Conservation (phyloP, 345 rosid genomes). For the Eucalyptus melliodora region DNA sequence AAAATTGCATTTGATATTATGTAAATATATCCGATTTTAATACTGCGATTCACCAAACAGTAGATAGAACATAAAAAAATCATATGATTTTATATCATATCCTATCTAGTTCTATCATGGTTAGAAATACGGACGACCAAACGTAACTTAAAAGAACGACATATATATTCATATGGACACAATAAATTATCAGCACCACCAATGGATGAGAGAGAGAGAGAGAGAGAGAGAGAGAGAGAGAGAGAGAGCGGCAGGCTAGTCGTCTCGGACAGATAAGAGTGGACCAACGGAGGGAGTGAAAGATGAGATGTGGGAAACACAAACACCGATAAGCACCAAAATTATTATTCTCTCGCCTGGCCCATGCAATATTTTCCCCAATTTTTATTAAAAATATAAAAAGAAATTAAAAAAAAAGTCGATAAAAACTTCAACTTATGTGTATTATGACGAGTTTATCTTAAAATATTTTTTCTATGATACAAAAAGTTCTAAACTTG, state of each 20-base stretch:
- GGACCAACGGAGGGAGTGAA: not conserved
- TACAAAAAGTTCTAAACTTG: too few species aligned
- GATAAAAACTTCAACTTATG: not conserved
- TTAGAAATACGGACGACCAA: too few species aligned
- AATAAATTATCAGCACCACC: not conserved
- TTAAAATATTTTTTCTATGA: too few species aligned
- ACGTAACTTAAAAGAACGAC: not conserved
- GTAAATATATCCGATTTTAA: too few species aligned
- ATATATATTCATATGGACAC: not conserved
- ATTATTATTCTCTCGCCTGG: not conserved
- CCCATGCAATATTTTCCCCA: not conserved
- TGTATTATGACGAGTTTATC: not conserved
- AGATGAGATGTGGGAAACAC: not conserved
- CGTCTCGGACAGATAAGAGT: not conserved
- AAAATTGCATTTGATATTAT: too few species aligned
- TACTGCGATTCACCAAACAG: accelerated
- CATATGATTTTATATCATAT: accelerated
- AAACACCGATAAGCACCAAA: not conserved
- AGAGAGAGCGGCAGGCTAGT: not conserved
- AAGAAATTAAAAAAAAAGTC: not conserved
- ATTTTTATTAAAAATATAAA: not conserved
- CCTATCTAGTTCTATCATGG: accelerated
- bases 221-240: not conserved
- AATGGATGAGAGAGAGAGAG: not conserved
- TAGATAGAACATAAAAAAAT: too few species aligned